These are phyloP conservation scores for Globisporangium solare DNA, from an alignment of 352 stramenopile species.

Conservation along the genomic window DNA sequence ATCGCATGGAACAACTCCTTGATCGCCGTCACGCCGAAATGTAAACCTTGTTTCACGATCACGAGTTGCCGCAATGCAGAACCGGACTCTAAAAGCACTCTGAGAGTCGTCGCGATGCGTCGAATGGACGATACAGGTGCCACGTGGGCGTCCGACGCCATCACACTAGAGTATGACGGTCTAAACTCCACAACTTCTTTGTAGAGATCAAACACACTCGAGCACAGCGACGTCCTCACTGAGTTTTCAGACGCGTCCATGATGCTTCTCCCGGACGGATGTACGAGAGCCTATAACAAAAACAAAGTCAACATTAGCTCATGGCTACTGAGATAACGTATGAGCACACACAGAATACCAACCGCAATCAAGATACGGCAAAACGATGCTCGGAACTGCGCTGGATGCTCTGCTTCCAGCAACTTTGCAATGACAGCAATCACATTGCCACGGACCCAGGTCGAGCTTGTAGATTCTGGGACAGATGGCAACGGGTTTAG, in stretches of 20 bases:
- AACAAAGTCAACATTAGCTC: not conserved
- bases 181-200: conserved; percentile 21
- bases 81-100: conserved; percentile 32
- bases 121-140: conserved; percentile 2
- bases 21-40: conserved; percentile 28
- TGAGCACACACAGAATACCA: conserved; percentile 9
- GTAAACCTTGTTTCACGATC: conserved; percentile 29
- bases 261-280: not conserved
- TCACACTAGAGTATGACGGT: not conserved
- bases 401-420: conserved; percentile 26
- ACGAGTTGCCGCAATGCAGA: conserved; percentile 23
- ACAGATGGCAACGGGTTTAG: not conserved
- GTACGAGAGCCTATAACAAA: conserved; percentile 6
- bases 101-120: conserved; percentile 28
- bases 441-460: not conserved
- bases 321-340: too few relatives aligned
- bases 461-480: not conserved
- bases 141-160: not conserved
- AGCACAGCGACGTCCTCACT: conserved; percentile 23
- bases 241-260: conserved; percentile 17
- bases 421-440: conserved; percentile 11
- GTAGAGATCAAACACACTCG: conserved; percentile 35
- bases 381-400: conserved; percentile 35
- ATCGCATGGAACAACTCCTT: conserved; percentile 44
- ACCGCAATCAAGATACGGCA: conserved; percentile 29